A percentile compares a stretch with the other conserved stretches of the same genome.
These are phyloP conservation scores for Schwanniomyces occidentalis DNA, from an alignment of 805 yeast species.

Conservation along the genomic window DNA sequence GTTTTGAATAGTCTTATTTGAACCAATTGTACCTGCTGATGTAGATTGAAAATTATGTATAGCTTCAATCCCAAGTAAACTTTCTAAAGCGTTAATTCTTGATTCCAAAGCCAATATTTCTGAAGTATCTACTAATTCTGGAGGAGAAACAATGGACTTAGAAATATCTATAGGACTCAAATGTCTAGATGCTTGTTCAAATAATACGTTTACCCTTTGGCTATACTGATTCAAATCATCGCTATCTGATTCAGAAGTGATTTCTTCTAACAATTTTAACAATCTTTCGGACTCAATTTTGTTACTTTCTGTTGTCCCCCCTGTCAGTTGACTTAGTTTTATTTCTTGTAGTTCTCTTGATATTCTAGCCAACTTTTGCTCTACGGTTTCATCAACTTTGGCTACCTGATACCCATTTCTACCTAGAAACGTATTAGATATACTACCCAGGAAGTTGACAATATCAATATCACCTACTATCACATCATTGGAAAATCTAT, in stretches of 20 bases:
- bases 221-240: slow-evolving; percentile 4
- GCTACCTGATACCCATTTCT: slow-evolving; percentile 24
- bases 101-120: slow-evolving; percentile 24
- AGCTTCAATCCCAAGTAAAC: slow-evolving; percentile 18
- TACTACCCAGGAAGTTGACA: slow-evolving; percentile 40
- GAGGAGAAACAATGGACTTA: background rate
- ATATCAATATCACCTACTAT: slow-evolving; percentile 23
- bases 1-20: slow-evolving; percentile 19
- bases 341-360: slow-evolving; percentile 40
- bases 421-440: slow-evolving; percentile 17
- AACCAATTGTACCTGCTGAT: slow-evolving; percentile 1
- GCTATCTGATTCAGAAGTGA: slow-evolving; percentile 3
- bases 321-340: slow-evolving; percentile 13
- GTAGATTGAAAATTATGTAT: slow-evolving; percentile 5
- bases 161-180: no score
- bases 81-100: slow-evolving; percentile 24
- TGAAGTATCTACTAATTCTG: background rate
- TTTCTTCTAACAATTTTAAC: slow-evolving; percentile 6
- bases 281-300: slow-evolving; percentile 6
- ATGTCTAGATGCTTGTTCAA: slow-evolving; percentile 6
- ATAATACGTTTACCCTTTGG: slow-evolving; percentile 6
- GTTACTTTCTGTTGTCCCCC: background rate
- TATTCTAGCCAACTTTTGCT: slow-evolving; percentile 39
- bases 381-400: slow-evolving; percentile 33
- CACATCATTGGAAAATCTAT: slow-evolving; percentile 23